Evolutionary conservation across 306 rosid species (phyloP), one percentile per base, ranked within the genome.

Genomic region (Begonia loranthoides): DNA sequence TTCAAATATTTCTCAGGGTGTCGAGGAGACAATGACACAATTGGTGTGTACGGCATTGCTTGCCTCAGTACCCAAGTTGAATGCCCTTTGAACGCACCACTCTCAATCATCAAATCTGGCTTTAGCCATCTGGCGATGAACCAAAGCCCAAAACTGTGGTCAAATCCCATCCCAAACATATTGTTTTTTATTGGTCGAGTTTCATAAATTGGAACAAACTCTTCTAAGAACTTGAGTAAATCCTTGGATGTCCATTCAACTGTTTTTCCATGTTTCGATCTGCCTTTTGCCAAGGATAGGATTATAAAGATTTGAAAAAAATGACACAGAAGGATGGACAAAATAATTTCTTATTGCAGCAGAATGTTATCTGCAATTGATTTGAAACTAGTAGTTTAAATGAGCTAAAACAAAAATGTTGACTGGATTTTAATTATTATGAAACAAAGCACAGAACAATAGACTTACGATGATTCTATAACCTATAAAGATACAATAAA

Each of bases 141-240:
- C 99, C 99, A 92, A 55, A 92, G 99, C 47, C 99, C 99, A 75
- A 87, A 86, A 79, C 99, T 92, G 79, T 92, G 99, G 67, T 92
- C 99, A 59, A 92, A 92, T 50, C 96, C 99, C 99, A 92, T 92
- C 50, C 99, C 99, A 48, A 52, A 77, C 96, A 87, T 54, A 70
- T 92, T 86, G 63, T 83, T 87, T 50, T 79, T 71, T 17, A 92
- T 87, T 19, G 99, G 99, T 49, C 96, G 73, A 15, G 93, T 80
- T 63, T 83, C 96, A 10, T 92, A 92, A 66, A 92, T 81, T 1
- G 96, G 88, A 45, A 87, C 81, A 64, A 92, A 92, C 77, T 76
- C 93, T 79, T 79, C 96, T 70, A 92, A 60, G 17, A 70, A 94
- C 73, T 79, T 87, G 44, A 80, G 72, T 68, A 92, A 72, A 72